phyloP scores from a whole-genome alignment of 441 rosid species.

The Euphorbia corollata region DNA sequence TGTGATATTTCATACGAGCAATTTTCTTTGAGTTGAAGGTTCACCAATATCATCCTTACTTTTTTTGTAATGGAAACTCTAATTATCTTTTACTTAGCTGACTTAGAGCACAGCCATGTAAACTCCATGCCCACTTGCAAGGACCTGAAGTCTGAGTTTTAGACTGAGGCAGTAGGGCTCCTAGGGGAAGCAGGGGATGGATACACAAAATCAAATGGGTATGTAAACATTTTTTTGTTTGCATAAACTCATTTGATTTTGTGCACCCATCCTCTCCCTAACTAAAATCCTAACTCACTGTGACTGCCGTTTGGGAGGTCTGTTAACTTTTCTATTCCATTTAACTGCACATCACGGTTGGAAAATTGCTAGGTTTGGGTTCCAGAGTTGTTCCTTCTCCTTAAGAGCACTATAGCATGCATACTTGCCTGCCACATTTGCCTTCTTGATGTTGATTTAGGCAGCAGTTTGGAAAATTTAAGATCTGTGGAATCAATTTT shows the following conservation, averaged over 20 bases:
- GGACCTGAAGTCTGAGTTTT: not conserved
- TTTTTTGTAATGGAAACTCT: not conserved
- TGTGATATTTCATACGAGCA: not conserved
- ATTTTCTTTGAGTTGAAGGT: not conserved
- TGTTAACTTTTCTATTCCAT: not conserved
- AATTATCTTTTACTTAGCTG: not conserved
- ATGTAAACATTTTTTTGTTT: too few relatives aligned
- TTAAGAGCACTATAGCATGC: not conserved
- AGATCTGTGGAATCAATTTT: not conserved
- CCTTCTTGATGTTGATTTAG: not conserved
- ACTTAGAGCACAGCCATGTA: not conserved
- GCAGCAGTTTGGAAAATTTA: not conserved
- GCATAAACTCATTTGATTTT: too few relatives aligned
- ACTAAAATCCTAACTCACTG: too few relatives aligned
- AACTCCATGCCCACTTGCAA: not conserved
- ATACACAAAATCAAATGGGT: too few relatives aligned
- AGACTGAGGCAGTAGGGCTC: too few relatives aligned
- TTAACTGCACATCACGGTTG: too few relatives aligned
- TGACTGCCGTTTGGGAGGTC: not conserved
- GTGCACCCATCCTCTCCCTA: too few relatives aligned
- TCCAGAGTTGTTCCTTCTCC: too few relatives aligned
- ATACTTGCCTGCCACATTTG: not conserved
- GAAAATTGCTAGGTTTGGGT: too few relatives aligned
- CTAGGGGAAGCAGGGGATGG: too few relatives aligned
- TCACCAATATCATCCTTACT: not conserved